phyloP scores from a whole-genome alignment of 805 yeast genomes.

The Metschnikowia lochheadii region DNA sequence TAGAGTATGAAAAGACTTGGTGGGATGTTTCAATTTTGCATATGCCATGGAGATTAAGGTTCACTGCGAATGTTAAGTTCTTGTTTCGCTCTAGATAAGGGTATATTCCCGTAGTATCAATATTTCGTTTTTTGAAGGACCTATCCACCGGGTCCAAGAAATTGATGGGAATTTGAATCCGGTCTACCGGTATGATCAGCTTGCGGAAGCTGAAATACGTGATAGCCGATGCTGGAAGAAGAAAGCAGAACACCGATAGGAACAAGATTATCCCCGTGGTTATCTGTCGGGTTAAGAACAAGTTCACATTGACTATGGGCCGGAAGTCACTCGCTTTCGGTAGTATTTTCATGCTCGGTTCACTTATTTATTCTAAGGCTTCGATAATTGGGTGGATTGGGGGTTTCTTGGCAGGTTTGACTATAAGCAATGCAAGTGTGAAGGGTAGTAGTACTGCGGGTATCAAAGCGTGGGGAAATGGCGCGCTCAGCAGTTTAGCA shows the following conservation, averaged over 20 bases:
- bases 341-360: constrained; percentile 1
- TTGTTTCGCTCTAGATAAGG: constrained; percentile 11
- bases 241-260: constrained; percentile 23
- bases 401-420: background rate
- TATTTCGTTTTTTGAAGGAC: constrained; percentile 1
- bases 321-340: background rate
- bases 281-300: constrained; percentile 16
- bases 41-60: constrained; percentile 21
- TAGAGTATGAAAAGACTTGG: constrained; percentile 13
- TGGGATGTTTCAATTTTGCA: constrained; percentile 22
- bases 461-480: background rate
- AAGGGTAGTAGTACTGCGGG: background rate
- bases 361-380: background rate
- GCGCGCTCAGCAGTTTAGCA: background rate
- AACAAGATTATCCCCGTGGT: constrained; percentile 12
- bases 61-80: constrained; percentile 12
- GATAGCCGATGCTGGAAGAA: constrained; percentile 33
- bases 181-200: constrained; percentile 29
- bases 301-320: constrained; percentile 1
- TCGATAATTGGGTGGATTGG: background rate
- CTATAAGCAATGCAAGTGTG: background rate
- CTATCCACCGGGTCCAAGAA: background rate
- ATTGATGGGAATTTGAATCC: constrained; percentile 12
- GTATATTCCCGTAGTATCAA: constrained; percentile 4
- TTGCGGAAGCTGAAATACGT: constrained; percentile 35